Evolutionary conservation across 192 early-diverging fungal species (phyloP), one percentile per base, ranked within the genome.

Genomic region (Irineochytrium annulatum): DNA sequence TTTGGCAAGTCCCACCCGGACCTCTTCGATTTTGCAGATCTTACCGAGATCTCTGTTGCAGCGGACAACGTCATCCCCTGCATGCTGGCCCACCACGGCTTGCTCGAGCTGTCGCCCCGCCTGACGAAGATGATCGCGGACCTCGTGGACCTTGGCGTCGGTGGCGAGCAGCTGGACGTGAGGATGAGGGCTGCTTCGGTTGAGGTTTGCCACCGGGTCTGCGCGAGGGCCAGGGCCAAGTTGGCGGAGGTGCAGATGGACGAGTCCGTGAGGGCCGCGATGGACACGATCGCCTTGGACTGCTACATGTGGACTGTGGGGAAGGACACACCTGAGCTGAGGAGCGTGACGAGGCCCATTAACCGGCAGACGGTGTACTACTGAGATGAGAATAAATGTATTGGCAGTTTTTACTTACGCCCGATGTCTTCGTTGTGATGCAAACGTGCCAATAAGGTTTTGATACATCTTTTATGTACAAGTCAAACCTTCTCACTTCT

Each of bases 21-120:
- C 1, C 74, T 67, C 31, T 92, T 92, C 68, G 70, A 74, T 35
- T 91, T 92, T 57, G 62, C 55, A 3, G 89, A 90, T 55, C 75
- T 89, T 27, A 57, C 70, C 44, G 63, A 76, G 0, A 65, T 89
- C 63, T 89, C 91, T 0, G 72, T 90, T 19, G 87, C 88, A 72
- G 78, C 80, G 0, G 90, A 92, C 58, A 88, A 86, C 63, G 87
- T 87, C 11, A 76, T 92, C 20, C 87, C 88, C 3, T 79, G 83
- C 1, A 71, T 90, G 63, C 63, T 90, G 55, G 68, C 69, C 3
- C 11, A 33, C 66, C 48, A 16, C 13, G 57, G 57, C 19, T 32
- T 60, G 11, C n/a, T 61, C 49, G 32, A 61, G 27, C 19, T 55
- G 0, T 59, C 58, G 20, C 51, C 44, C 11, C n/a, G 17, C 20